Evolutionary conservation across 495 filamentous ascomycete species (phyloP).

Genomic region (Aspergillus leporis): DNA sequence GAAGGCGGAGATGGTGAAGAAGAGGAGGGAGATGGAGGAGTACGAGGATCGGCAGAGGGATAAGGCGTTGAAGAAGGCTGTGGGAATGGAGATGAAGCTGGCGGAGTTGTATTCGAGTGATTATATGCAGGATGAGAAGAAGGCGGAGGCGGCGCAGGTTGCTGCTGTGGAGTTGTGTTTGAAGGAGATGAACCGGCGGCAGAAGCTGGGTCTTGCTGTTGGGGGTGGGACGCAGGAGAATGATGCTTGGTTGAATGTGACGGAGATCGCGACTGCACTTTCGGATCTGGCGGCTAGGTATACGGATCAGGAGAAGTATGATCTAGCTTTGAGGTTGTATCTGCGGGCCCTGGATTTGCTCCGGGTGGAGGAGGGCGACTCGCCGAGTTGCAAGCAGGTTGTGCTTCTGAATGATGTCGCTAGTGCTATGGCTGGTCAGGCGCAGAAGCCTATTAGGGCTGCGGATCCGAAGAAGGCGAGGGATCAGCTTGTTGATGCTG

Average conservation of each 20-base stretch:
- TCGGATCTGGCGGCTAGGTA: conserved; percentile 73
- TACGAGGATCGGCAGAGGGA: conserved; percentile 62
- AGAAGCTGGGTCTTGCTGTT: conserved; percentile 56
- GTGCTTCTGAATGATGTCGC: conserved; percentile 52
- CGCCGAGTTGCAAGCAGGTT: conserved; percentile 67
- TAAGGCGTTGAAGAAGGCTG: conserved; percentile 67
- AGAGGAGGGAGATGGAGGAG: conserved; percentile 32
- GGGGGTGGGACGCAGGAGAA: conserved; percentile 49
- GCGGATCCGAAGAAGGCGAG: conserved; percentile 49
- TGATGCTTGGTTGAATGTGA: conserved; percentile 72
- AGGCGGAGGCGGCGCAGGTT: conserved; percentile 71
- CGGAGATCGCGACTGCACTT: conserved; percentile 70
- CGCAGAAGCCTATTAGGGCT: conserved; percentile 32
- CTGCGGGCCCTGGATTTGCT: conserved; percentile 73
- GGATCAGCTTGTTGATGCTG: conserved; percentile 57
- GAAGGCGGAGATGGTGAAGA: conserved; percentile 26
- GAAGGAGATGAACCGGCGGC: conserved; percentile 68
- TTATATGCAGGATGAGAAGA: conserved; percentile 51
- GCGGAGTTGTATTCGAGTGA: conserved; percentile 69
- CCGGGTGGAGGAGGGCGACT: conserved; percentile 37
- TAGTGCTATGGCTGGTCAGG: conserved; percentile 34
- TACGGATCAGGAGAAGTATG: conserved; percentile 63
- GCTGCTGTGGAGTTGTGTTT: conserved; percentile 81
- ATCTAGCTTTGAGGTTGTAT: conserved; percentile 84
- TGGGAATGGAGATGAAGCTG: conserved; percentile 76